Evolutionary conservation across 2,329 filamentous ascomycete genomes (phyloP), one percentile per base, ranked within the genome.

Genomic region (Diplodia corticola): DNA sequence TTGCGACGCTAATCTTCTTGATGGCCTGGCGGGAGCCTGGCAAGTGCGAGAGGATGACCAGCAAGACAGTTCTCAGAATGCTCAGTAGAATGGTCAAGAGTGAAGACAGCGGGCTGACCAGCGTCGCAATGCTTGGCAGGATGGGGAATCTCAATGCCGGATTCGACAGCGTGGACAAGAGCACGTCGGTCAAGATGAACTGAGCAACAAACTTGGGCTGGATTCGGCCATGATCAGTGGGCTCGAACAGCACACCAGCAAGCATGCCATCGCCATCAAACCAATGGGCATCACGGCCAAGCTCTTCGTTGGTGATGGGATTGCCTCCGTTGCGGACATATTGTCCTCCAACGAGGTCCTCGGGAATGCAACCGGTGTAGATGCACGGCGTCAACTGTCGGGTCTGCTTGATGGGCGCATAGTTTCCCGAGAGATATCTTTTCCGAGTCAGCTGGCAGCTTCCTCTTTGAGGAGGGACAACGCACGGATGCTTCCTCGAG

Each of bases 201-300:
- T 89, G 87, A 68, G 91, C 91, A 64, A 89, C 87, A 64, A 91
- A 91, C 64, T 88, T 81, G 0, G 89, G 88, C 66, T 80, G 74
- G 1, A 89, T 81, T 2, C 75, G 69, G 2, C 75, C 75, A 2
- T 73, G 71, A 5, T 77, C 75, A 67, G 55, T 12, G 2, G 76
- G 76, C 2, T 80, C 80, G 73, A 90, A 91, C 20, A 81, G 80
- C 0, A 91, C 88, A 1, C 89, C 89, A 33, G 85, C 85, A 12
- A 91, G 83, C 89, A 91, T 91, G 4, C 89, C 89, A 73, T 91
- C 89, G 35, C 89, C 89, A 70, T 91, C 89, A 68, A 91, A 91
- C 88, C 88, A 91, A 73, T 91, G 89, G 9, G 86, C 84, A 72
- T 89, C 87, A 69, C 87, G 82, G 46, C 83, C 83, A 2, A 86